Evolutionary conservation across 2,329 filamentous ascomycete species (phyloP), one percentile per base, ranked within the genome.

Genomic region (Alternaria triticina): DNA sequence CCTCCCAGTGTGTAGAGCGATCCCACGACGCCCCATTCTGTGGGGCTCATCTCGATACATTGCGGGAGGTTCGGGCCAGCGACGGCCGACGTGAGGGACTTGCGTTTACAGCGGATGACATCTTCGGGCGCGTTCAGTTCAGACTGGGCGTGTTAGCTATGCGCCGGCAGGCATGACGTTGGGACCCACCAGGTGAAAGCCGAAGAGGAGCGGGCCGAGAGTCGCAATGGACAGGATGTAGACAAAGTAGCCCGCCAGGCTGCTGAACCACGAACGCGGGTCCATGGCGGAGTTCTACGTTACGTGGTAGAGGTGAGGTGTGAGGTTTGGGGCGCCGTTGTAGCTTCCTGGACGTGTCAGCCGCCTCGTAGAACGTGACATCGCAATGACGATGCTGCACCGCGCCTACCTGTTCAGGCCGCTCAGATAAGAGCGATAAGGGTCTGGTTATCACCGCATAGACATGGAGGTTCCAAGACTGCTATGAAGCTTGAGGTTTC

Each of bases 61-160:
- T 92, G 88, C 56, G 91, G 85, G 7, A 91, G 83, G 64, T 79
- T 79, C 65, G 66, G 73, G 59, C 71, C 75, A 70, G 68, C 70
- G 50, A 77, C 75, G 70, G 66, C 70, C 43, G 79, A 75, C 9
- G 75, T 77, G 66, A 87, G 84, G 44, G 83, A 83, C 69, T 87
- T 86, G 69, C 88, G 89, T 70, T 88, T 89, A 83, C 96, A 98
- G 61, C 92, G 96, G 73, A 99, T 91, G 74, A 96, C 93, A 84
- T 94, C 91, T 86, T 97, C 91, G 9, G 96, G 96, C 9, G 95
- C 93, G 79, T 99, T 99, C 67, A 99, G 88, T 80, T 98, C 96
- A 71, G 94, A 92, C 94, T 95, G 74, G 15, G 4, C 13, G 15
- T 45, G 70, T 78, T 68, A 77, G 71, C 61, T 50, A 51, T 25